phyloP scores from a whole-genome alignment of 352 stramenopile genomes.

The Phytophthora colocasiae region DNA sequence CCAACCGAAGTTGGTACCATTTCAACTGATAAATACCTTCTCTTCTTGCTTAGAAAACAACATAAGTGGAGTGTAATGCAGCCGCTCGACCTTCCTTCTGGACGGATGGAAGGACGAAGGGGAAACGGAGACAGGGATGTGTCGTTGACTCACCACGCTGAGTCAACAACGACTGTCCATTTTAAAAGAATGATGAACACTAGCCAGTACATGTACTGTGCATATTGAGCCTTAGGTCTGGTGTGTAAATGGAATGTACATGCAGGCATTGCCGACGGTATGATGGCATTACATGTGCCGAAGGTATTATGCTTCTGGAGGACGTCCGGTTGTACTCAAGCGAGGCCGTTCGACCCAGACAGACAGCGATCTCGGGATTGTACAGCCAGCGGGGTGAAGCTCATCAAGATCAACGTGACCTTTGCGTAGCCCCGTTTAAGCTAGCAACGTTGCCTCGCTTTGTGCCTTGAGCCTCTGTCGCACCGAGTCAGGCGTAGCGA shows the following conservation, averaged over 20 bases:
- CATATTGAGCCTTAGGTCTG: conserved; percentile 1
- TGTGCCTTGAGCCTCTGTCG: conserved; percentile 3
- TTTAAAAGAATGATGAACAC: conserved; percentile 11
- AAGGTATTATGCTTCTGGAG: no score
- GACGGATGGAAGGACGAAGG: conserved; percentile 19
- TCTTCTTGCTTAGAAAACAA: background rate
- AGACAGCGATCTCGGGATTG: conserved; percentile 21
- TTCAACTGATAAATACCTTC: conserved; percentile 12
- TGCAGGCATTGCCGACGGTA: no score
- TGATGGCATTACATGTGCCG: no score
- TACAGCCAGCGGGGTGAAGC: conserved; percentile 4
- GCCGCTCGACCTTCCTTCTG: background rate
- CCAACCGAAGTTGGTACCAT: background rate
- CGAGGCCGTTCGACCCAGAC: conserved; percentile 16
- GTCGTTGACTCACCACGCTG: conserved; percentile 25
- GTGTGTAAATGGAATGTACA: no score
- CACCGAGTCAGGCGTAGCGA: conserved; percentile 16
- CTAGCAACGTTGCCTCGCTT: conserved; percentile 14
- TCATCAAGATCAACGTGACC: conserved; percentile 22
- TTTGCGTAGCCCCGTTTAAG: background rate
- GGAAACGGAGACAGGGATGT: conserved; percentile 20
- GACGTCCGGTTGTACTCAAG: conserved; percentile 4
- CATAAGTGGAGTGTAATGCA: no score
- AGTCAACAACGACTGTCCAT: conserved; percentile 32
- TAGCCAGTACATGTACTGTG: conserved; percentile 25